Evolutionary conservation across 2,329 filamentous ascomycete genomes (phyloP).

Genomic region (Paradendryphiella salina): DNA sequence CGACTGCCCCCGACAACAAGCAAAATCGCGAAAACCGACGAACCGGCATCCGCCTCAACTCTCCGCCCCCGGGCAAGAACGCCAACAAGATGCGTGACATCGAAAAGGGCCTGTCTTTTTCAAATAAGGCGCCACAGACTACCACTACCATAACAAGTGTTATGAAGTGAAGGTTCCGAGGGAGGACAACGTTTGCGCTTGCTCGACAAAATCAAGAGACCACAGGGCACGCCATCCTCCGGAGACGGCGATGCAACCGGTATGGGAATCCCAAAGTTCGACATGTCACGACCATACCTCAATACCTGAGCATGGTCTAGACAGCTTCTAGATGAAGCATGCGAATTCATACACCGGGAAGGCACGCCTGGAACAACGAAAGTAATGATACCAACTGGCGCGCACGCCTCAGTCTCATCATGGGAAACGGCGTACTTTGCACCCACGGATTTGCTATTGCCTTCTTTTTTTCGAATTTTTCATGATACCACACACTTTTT

Average conservation of each 20-base stretch:
- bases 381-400: slow-evolving; percentile 3
- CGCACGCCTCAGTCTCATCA: neutral
- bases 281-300: neutral
- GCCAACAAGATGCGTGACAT: slow-evolving; percentile 32
- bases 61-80: slow-evolving; percentile 37
- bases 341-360: neutral
- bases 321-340: slow-evolving; percentile 4
- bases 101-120: slow-evolving; percentile 40
- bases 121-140: slow-evolving; percentile 30
- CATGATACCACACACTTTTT: slow-evolving; percentile 24
- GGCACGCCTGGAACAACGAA: neutral
- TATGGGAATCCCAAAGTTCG: neutral
- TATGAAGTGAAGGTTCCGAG: slow-evolving; percentile 12
- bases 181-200: neutral
- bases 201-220: neutral
- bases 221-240: slow-evolving; percentile 1
- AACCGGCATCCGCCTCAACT: slow-evolving; percentile 43
- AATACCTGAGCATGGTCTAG: neutral
- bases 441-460: neutral
- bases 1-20: slow-evolving; percentile 26
- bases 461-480: neutral
- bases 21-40: slow-evolving; percentile 42
- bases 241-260: neutral
- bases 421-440: neutral
- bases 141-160: slow-evolving; percentile 44